phyloP scores from a whole-genome alignment of 2,329 filamentous ascomycete species.

The Fusarium globosum region DNA sequence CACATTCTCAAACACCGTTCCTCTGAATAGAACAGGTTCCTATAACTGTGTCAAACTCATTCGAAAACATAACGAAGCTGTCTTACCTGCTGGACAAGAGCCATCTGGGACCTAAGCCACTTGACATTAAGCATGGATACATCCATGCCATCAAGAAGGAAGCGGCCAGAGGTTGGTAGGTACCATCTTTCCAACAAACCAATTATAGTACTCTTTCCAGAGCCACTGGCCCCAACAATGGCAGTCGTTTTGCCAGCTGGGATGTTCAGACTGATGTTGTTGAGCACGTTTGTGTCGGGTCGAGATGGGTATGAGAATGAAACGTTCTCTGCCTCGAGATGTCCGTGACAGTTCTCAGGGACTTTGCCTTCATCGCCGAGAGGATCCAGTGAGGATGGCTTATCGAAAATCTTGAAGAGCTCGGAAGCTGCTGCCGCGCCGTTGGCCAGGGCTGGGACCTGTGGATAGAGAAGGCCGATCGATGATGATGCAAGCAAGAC shows the following conservation, averaged over 20 bases:
- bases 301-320: slow-evolving; percentile 75
- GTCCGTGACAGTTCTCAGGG: slow-evolving; percentile 40
- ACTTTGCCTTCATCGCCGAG: not conserved
- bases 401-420: slow-evolving; percentile 28
- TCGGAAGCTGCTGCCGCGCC: slow-evolving; percentile 29
- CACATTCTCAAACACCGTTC: slow-evolving; percentile 46
- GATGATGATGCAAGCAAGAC: slow-evolving; percentile 28
- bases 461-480: slow-evolving; percentile 21
- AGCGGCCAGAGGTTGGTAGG: slow-evolving; percentile 45
- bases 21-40: slow-evolving; percentile 43
- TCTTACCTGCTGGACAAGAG: slow-evolving; percentile 51
- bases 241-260: slow-evolving; percentile 72
- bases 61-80: fast-evolving
- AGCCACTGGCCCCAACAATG: slow-evolving; percentile 76
- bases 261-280: slow-evolving; percentile 64
- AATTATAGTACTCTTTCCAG: slow-evolving; percentile 76
- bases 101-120: slow-evolving; percentile 60
- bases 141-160: slow-evolving; percentile 53
- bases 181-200: slow-evolving; percentile 76
- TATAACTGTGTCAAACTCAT: not conserved
- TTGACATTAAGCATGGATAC: slow-evolving; percentile 55
- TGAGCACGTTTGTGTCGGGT: slow-evolving; percentile 66
- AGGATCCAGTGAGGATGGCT: slow-evolving; percentile 26
- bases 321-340: slow-evolving; percentile 65
- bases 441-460: slow-evolving; percentile 23